Base-by-base conservation (phyloP, 345 rosid genomes). In the Theobroma cacao region DNA sequence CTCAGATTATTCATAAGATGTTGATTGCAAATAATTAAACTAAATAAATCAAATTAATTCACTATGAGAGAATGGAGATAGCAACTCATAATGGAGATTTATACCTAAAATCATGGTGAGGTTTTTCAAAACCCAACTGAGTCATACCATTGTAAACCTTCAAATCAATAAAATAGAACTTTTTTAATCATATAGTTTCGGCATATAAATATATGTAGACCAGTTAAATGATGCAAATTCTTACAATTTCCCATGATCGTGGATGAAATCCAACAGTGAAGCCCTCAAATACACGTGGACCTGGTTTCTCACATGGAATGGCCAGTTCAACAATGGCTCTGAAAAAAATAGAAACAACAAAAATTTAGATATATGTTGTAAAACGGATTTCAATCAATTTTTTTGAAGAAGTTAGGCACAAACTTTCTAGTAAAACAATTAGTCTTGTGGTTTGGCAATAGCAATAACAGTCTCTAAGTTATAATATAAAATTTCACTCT, bases 221-320 rank as follows among this genome's bases (percentile, higher is more conserved):
- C 58, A 84, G 58, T 10, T 24, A 76, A 31, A n/a, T 72, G 72
- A 34, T 11, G 40, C 4, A 78, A 40, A 50, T 41, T 66, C 98
- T 84, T 88, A 95, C 99, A 80, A 96, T 84, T 88, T 96, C 99
- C 94, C 94, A 91, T 34, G 99, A 91, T 75, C 93, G 88, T 33
- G 97, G 97, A 91, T 94, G 97, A 82, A 96, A 90, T 75, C 99
- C 99, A 81, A 94, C 91, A 0, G 98, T 94, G 85, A 96, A 96
- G 79, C 97, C 98, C 74, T 92, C 66, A 67, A 96, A 93, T 73
- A 94, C 88, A 11, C 89, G 91, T 1, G 89, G 91, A 59, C 98
- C 99, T 47, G 90, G 89, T 86, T 88, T 87, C 89, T 92, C 90
- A 45, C 99, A 96, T 24, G 95, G 93, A 81, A 94, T 76, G 60